These are phyloP conservation scores for Populus alba DNA, from an alignment of 345 rosid genomes.

Conservation along the genomic window DNA sequence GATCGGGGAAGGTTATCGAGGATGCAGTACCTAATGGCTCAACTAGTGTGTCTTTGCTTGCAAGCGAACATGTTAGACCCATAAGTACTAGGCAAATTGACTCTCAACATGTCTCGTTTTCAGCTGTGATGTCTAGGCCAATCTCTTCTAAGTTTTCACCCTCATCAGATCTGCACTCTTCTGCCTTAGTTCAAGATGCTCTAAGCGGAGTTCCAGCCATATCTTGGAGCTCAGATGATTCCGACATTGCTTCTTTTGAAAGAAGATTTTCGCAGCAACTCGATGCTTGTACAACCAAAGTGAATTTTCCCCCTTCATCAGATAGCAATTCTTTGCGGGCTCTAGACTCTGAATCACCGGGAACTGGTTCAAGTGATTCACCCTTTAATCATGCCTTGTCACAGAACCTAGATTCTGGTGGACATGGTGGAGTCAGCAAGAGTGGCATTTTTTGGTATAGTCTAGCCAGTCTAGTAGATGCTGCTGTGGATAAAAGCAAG, in stretches of 20 bases:
- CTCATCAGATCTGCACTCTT: not conserved
- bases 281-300: slow-evolving; percentile 13
- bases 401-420: slow-evolving; percentile 6
- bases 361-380: slow-evolving; percentile 7
- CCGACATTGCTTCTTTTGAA: slow-evolving; percentile 16
- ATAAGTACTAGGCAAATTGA: slow-evolving; percentile 4
- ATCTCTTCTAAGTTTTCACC: not conserved
- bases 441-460: not conserved
- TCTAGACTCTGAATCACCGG: slow-evolving; percentile 13
- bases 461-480: not conserved
- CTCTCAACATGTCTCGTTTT: slow-evolving; percentile 6
- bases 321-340: slow-evolving; percentile 8
- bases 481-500: slow-evolving; percentile 6
- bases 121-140: not conserved
- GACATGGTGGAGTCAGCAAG: slow-evolving; percentile 4
- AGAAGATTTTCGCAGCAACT: not conserved
- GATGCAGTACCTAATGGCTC: slow-evolving; percentile 9
- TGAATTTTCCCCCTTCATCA: slow-evolving; percentile 6
- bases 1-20: not conserved
- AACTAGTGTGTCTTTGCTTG: slow-evolving; percentile 17
- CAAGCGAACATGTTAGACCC: slow-evolving; percentile 6
- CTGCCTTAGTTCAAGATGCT: slow-evolving; percentile 11
- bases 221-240: slow-evolving; percentile 10
- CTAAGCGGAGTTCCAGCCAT: slow-evolving; percentile 5
- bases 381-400: slow-evolving; percentile 10